Evolutionary conservation across 345 rosid species (phyloP).

Genomic region (Populus deltoides): DNA sequence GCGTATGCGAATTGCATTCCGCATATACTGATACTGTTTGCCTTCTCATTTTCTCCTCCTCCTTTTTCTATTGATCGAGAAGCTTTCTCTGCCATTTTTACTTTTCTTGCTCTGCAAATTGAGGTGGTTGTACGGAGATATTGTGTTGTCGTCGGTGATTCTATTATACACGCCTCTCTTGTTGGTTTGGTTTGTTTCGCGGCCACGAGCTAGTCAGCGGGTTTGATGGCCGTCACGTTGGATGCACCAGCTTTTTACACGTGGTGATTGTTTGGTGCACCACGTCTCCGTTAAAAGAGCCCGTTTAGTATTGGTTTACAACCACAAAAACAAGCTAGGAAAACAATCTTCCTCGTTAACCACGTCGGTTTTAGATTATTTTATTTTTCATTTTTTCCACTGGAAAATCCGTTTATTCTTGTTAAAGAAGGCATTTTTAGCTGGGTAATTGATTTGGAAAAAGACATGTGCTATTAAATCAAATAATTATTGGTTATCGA

Average conservation of each 20-base stretch:
- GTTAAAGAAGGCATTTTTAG: neutral
- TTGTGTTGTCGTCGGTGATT: neutral
- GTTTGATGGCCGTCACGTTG: neutral
- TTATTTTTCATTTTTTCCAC: neutral
- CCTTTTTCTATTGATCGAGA: slow-evolving; percentile 11
- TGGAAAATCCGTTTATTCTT: neutral
- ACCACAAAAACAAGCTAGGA: no score
- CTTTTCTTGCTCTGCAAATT: neutral
- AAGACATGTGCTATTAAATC: no score
- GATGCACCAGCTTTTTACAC: neutral
- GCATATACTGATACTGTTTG: slow-evolving; percentile 45
- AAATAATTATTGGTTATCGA: no score
- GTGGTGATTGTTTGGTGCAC: neutral
- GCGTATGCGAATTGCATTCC: slow-evolving; percentile 85
- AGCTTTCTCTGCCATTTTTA: slow-evolving; percentile 19
- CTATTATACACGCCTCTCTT: neutral
- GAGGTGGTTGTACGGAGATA: neutral
- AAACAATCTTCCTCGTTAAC: neutral
- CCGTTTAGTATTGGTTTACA: no score
- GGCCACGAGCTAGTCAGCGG: slow-evolving; percentile 8
- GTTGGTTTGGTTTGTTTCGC: neutral
- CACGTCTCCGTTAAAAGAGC: slow-evolving; percentile 1
- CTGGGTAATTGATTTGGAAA: no score
- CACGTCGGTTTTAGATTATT: neutral
- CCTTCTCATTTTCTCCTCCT: slow-evolving; percentile 28